Evolutionary conservation across 257 asterid species (phyloP), one percentile per base, ranked within the genome.

Genomic region (Apocynum venetum): DNA sequence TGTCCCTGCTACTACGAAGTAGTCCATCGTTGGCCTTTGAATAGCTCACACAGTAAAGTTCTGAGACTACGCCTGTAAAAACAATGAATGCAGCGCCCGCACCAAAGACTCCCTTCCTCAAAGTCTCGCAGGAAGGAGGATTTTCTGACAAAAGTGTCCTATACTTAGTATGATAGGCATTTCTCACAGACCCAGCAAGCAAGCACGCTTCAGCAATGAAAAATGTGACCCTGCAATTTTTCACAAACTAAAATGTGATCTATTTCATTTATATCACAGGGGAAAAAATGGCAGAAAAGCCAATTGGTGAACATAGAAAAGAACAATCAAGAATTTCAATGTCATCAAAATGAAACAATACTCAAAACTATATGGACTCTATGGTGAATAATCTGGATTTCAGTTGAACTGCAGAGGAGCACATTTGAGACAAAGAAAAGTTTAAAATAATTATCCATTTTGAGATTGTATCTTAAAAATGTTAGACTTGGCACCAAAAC

Each of bases 51-150:
- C 91, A 91, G 72, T 82, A 93, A 46, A 93, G 87, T 85, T 88
- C 89, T 53, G 98, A 93, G 47, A 86, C 47, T 51, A 90, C 82
- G 71, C 95, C 93, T 0, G 98, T 93, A 73, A 93, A 84, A 74
- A 93, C 85, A 6, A 91, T 77, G 78, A 93, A 90, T 12, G 98
- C 98, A 41, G 97, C 97, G 19, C 89, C 98, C 8, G 95, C 96
- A 36, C 93, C 98, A 63, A 91, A 93, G 49, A 91, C 89, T 71
- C 98, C 98, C 89, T 85, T 89, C 10, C 98, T 84, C 89, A 93
- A 83, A 31, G 83, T 87, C 87, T 90, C 97, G 55, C 98, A 93
- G 4, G 96, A 84, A n/a, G 90, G 96, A 64, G 94, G 90, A 17
- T 87, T 41, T 3, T 83, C 76, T 0, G 89, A 60, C 52, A 89